These are phyloP conservation scores for Cryphonectria carpinicola DNA, from an alignment of 2,329 filamentous ascomycete species.

Conservation along the genomic window DNA sequence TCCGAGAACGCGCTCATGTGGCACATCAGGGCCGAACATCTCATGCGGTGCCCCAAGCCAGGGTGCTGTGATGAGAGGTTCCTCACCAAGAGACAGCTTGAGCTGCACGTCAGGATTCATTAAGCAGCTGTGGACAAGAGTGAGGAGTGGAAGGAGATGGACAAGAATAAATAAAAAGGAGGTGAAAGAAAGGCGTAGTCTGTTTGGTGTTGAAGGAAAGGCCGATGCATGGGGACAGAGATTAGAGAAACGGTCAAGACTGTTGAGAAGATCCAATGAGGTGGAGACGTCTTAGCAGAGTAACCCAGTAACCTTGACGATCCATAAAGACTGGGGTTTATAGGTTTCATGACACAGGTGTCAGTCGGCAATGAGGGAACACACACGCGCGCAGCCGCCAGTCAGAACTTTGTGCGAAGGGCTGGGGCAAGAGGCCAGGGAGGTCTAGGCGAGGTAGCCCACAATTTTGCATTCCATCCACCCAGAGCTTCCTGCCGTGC, in stretches of 20 bases:
- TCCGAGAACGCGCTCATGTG: conserved; percentile 45
- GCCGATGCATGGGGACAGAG: background rate
- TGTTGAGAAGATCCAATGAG: background rate
- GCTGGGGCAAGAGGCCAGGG: no score
- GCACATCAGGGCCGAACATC: conserved; percentile 50
- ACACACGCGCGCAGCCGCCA: background rate
- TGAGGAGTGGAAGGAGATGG: no score
- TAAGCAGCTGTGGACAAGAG: background rate
- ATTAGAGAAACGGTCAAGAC: no score
- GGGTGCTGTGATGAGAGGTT: conserved; percentile 45
- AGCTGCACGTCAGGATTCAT: conserved; percentile 41
- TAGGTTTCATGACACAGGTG: background rate
- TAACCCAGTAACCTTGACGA: background rate
- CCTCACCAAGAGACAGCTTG: conserved; percentile 40
- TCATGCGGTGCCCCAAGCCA: conserved; percentile 46
- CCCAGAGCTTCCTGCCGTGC: background rate
- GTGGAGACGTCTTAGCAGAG: background rate
- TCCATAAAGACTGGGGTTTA: background rate
- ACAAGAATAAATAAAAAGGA: background rate
- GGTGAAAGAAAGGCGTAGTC: background rate
- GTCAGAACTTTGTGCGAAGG: background rate
- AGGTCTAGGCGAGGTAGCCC: background rate
- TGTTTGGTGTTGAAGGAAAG: background rate
- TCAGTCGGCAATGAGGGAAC: background rate
- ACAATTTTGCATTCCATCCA: background rate